Percentiles rank a stretch among this genome's conserved stretches.
Evolutionary conservation across 345 rosid genomes (phyloP).

Genomic region (Salix brachista): DNA sequence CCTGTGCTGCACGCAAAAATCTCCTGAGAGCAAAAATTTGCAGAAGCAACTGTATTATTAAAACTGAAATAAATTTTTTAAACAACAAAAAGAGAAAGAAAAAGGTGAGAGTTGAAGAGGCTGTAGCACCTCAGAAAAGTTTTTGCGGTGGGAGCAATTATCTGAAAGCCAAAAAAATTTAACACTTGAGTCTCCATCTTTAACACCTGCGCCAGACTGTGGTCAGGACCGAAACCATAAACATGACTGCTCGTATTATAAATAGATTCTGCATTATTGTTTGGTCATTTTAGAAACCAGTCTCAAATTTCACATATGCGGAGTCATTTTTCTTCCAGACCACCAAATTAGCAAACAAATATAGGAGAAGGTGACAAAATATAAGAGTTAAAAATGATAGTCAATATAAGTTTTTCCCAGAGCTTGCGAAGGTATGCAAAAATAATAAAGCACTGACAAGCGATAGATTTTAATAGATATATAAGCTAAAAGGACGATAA

Average conservation of each 20-base stretch:
- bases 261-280: background rate
- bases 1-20: slow-evolving; percentile 83
- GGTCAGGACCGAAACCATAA: slow-evolving; percentile 6
- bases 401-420: background rate
- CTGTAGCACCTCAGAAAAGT: slow-evolving; percentile 71
- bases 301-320: background rate
- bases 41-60: slow-evolving; percentile 12
- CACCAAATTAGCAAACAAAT: background rate
- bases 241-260: background rate
- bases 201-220: slow-evolving; percentile 46
- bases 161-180: slow-evolving; percentile 62
- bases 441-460: background rate
- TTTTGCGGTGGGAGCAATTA: slow-evolving; percentile 69
- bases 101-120: slow-evolving; percentile 1
- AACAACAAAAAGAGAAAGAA: background rate
- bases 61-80: background rate
- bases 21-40: slow-evolving; percentile 50
- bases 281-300: background rate
- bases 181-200: slow-evolving; percentile 69
- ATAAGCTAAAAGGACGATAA: background rate
- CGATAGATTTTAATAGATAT: background rate
- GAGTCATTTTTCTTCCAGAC: background rate
- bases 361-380: background rate
- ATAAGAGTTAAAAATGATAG: background rate
- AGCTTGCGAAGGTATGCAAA: background rate